Conservation (phyloP, 495 filamentous ascomycete species). For the Chaetomium cochliodes region DNA sequence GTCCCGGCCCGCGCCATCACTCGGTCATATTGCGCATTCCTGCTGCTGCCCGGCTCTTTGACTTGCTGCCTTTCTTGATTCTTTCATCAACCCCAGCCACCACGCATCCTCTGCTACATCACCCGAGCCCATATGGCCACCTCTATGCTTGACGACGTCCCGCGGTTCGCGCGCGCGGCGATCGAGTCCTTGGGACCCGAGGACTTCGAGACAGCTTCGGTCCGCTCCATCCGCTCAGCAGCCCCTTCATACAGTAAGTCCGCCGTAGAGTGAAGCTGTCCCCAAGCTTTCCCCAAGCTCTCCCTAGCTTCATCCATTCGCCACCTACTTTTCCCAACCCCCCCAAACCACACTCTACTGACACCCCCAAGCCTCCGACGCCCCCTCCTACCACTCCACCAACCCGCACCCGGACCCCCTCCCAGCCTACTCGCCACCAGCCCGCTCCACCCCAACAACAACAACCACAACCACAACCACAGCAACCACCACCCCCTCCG, state of each 20-base stretch:
- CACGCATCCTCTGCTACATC: neutral
- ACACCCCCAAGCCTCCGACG: constrained; percentile 44
- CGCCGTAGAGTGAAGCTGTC: neutral
- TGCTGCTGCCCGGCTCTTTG: constrained; percentile 14
- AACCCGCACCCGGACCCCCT: constrained; percentile 39
- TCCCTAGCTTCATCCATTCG: neutral
- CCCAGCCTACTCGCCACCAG: constrained; percentile 45
- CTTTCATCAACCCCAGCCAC: neutral
- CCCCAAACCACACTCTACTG: neutral
- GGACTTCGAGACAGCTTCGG: constrained; percentile 55
- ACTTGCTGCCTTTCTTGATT: constrained; percentile 3
- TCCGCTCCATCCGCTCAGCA: constrained; percentile 52
- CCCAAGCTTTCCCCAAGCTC: no score
- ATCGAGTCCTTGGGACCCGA: constrained; percentile 40
- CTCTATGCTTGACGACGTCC: constrained; percentile 35
- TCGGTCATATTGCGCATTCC: constrained; percentile 13
- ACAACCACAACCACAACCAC: neutral
- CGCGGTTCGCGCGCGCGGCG: constrained; percentile 30
- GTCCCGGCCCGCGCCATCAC: neutral
- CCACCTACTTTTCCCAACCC: neutral
- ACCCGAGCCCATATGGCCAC: constrained; percentile 20
- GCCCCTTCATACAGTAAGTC: constrained; percentile 53
- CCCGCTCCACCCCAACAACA: constrained; percentile 9
- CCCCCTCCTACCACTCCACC: constrained; percentile 49
- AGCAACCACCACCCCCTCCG: neutral